These are phyloP conservation scores for Mortierella hygrophila DNA, from an alignment of 192 early-diverging fungal genomes.

Conservation along the genomic window DNA sequence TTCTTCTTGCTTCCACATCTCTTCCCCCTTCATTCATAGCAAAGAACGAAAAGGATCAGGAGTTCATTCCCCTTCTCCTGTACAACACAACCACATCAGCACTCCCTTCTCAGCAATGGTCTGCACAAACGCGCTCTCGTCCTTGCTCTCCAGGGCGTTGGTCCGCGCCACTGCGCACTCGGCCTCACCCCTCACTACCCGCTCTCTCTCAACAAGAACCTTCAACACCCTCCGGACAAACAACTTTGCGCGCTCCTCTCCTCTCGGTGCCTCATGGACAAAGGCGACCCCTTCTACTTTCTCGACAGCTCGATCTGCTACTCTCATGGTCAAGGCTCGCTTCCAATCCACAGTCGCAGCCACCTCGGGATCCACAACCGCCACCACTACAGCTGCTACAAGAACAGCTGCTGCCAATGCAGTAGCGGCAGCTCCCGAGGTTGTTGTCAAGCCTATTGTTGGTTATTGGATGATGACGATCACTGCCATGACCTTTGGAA, in stretches of 20 bases:
- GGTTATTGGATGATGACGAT: slow-evolving; percentile 94
- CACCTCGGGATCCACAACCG: slow-evolving; percentile 3
- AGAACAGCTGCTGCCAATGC: slow-evolving; percentile 1
- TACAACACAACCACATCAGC: not conserved
- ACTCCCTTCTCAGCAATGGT: slow-evolving; percentile 15
- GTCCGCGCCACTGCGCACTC: slow-evolving; percentile 37
- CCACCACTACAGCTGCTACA: slow-evolving; percentile 8
- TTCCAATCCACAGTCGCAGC: slow-evolving; percentile 44
- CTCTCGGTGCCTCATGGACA: not conserved
- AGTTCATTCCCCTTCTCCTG: not conserved
- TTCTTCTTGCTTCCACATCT: not conserved
- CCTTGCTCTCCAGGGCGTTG: slow-evolving; percentile 37
- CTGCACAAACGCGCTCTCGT: slow-evolving; percentile 52
- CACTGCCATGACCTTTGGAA: slow-evolving; percentile 90
- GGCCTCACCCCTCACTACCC: not conserved
- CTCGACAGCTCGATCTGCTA: slow-evolving; percentile 9
- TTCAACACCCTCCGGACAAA: slow-evolving; percentile 5
- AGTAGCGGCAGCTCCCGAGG: not conserved
- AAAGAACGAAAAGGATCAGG: not conserved
- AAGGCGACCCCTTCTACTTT: slow-evolving; percentile 6
- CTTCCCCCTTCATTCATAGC: not conserved
- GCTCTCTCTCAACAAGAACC: slow-evolving; percentile 17
- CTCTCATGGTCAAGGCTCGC: slow-evolving; percentile 41
- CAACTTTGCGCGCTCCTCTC: not conserved
- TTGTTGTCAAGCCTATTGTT: slow-evolving; percentile 71